Percentiles rank a stretch among this genome's conserved stretches.
Conservation (phyloP, 2,329 filamentous ascomycete genomes). For the Emergomyces africanus region DNA sequence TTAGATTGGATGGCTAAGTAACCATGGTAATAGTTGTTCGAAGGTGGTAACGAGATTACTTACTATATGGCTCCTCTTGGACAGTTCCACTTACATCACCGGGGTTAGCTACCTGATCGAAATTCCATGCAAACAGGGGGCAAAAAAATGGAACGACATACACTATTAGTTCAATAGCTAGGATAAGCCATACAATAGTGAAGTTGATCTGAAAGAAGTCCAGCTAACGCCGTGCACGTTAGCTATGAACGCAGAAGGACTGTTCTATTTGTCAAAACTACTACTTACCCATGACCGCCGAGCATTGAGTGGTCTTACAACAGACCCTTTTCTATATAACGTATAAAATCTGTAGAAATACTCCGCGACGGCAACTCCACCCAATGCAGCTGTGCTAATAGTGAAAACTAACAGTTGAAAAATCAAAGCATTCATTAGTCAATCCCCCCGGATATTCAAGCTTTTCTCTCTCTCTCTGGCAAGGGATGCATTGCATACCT, state of each 20-base stretch:
- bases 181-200: constrained; percentile 32
- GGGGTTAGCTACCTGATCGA: constrained; percentile 8
- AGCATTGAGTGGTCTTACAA: constrained; percentile 29
- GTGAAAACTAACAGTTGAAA: constrained; percentile 25
- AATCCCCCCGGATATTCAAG: not conserved
- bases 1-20: constrained; percentile 4
- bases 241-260: not conserved
- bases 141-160: constrained; percentile 14
- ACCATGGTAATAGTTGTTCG: not conserved
- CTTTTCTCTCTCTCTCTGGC: not conserved
- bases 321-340: constrained; percentile 25
- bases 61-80: constrained; percentile 28
- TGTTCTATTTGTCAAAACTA: not conserved
- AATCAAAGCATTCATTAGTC: not conserved
- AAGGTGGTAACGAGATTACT: constrained; percentile 5
- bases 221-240: constrained; percentile 17
- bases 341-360: constrained; percentile 31
- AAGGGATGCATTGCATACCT: constrained; percentile 14
- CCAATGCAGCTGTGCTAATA: constrained; percentile 28
- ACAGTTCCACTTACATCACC: constrained; percentile 26
- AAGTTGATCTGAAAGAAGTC: constrained; percentile 37
- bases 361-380: constrained; percentile 31
- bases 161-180: constrained; percentile 31
- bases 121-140: not conserved
- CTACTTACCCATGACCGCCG: constrained; percentile 28